Percentiles rank a stretch among this genome's conserved stretches.
These are phyloP conservation scores for Ganoderma sinense DNA, from an alignment of 1,284 basidiomycete species.

Conservation along the genomic window DNA sequence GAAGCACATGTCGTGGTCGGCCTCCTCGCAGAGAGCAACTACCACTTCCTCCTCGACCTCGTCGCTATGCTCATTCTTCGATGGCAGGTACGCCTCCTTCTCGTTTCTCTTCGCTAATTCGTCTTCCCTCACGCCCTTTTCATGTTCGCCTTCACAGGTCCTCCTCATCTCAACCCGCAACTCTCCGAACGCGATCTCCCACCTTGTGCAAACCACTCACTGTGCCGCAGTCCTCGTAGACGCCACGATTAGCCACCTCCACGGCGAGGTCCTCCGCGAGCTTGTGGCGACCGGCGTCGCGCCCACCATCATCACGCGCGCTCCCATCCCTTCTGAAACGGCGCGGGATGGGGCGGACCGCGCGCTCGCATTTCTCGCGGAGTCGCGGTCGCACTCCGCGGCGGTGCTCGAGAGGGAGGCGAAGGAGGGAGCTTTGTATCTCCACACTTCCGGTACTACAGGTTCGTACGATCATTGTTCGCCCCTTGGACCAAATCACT, in stretches of 20 bases:
- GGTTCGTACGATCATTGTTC: background rate
- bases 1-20: constrained; percentile 12
- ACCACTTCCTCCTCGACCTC: constrained; percentile 16
- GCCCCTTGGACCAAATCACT: too few relatives aligned
- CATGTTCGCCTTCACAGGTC: background rate
- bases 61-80: constrained; percentile 12
- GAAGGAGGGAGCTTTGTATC: constrained; percentile 14
- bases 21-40: constrained; percentile 18
- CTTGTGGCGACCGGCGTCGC: constrained; percentile 3
- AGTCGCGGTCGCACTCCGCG: background rate
- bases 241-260: constrained; percentile 16
- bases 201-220: constrained; percentile 13
- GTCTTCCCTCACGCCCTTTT: too few relatives aligned
- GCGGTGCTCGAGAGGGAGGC: constrained; percentile 8
- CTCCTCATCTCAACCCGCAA: constrained; percentile 16
- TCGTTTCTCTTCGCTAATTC: background rate
- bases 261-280: constrained; percentile 5
- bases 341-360: constrained; percentile 11
- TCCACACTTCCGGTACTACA: constrained; percentile 23
- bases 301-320: constrained; percentile 3
- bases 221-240: constrained; percentile 14
- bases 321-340: background rate
- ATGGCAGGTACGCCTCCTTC: constrained; percentile 9
- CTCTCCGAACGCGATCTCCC: constrained; percentile 14
- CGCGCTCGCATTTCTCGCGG: constrained; percentile 2